Percentiles rank a stretch among this genome's conserved stretches.
phyloP scores from a whole-genome alignment of 2,329 filamentous ascomycete genomes.

The Aureobasidium melanogenum region DNA sequence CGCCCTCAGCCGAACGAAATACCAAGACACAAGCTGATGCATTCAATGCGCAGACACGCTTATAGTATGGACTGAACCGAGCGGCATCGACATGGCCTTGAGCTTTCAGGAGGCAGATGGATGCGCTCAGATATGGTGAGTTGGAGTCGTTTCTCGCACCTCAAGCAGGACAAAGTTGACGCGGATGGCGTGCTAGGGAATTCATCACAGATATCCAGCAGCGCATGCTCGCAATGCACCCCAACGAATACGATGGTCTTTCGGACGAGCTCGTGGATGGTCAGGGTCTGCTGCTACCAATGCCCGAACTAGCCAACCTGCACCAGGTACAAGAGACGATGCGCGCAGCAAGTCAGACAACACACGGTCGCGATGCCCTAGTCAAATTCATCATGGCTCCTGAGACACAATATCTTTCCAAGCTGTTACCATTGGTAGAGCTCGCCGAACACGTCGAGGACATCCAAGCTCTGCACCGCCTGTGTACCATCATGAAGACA shows the following conservation, averaged over 20 bases:
- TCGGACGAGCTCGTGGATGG: constrained; percentile 80
- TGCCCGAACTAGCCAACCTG: constrained; percentile 73
- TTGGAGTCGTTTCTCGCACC: neutral
- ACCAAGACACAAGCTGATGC: constrained; percentile 2
- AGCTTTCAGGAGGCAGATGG: constrained; percentile 97
- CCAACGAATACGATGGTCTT: constrained; percentile 68
- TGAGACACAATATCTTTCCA: constrained; percentile 64
- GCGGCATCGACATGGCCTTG: constrained; percentile 89
- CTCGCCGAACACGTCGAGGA: constrained; percentile 89
- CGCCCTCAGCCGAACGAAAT: constrained; percentile 13
- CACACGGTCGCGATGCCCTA: constrained; percentile 71
- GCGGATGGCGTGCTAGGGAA: constrained; percentile 51
- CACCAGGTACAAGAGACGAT: constrained; percentile 78
- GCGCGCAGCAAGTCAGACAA: constrained; percentile 65
- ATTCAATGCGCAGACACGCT: constrained; percentile 58
- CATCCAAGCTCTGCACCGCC: constrained; percentile 71
- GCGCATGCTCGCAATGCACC: constrained; percentile 55
- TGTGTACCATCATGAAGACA: constrained; percentile 98
- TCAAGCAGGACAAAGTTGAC: neutral
- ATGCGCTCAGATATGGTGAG: constrained; percentile 82
- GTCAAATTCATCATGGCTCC: constrained; percentile 79
- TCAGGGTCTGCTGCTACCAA: constrained; percentile 63
- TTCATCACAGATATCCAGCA: constrained; percentile 84
- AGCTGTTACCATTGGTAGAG: constrained; percentile 75
- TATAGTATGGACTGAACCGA: constrained; percentile 94